phyloP scores from a whole-genome alignment of 2,329 filamentous ascomycete species.

The Monosporascus sp. region DNA sequence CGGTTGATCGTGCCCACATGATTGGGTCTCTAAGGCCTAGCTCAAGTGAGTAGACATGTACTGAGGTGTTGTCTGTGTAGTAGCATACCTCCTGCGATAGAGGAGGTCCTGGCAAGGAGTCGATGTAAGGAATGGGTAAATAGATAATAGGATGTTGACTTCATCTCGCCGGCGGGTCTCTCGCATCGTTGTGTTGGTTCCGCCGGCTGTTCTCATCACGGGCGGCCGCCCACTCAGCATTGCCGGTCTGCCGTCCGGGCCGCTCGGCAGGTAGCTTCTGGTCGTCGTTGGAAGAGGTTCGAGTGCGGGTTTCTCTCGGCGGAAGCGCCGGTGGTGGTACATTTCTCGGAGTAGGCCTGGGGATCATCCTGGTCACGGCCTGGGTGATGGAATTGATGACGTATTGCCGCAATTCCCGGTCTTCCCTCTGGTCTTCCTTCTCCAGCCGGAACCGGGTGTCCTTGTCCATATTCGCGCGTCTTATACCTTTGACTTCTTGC shows the following conservation, averaged over 20 bases:
- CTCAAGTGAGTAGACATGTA: no score
- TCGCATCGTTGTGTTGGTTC: constrained; percentile 34
- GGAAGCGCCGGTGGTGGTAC: constrained; percentile 19
- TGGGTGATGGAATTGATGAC: constrained; percentile 69
- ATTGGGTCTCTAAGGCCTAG: no score
- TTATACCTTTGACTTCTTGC: constrained; percentile 78
- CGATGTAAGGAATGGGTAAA: no score
- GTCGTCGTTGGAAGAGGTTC: constrained; percentile 39
- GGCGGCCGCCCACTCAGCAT: constrained; percentile 45
- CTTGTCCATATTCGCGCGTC: constrained; percentile 76
- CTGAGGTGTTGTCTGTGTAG: no score
- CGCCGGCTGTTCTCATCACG: constrained; percentile 37
- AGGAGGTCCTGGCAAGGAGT: no score
- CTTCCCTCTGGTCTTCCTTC: constrained; percentile 72
- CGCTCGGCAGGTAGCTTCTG: constrained; percentile 57
- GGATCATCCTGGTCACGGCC: constrained; percentile 63
- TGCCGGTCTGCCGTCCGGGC: constrained; percentile 45
- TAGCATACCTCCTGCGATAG: no score
- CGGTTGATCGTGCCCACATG: no score
- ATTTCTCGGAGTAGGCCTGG: constrained; percentile 31
- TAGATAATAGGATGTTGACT: neutral
- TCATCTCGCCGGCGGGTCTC: constrained; percentile 32
- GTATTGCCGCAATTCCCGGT: constrained; percentile 67
- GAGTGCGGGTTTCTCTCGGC: constrained; percentile 6
- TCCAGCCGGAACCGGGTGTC: constrained; percentile 75